These are phyloP conservation scores for Rachicladosporium sp. DNA, from an alignment of 2,329 filamentous ascomycete species.

Conservation along the genomic window DNA sequence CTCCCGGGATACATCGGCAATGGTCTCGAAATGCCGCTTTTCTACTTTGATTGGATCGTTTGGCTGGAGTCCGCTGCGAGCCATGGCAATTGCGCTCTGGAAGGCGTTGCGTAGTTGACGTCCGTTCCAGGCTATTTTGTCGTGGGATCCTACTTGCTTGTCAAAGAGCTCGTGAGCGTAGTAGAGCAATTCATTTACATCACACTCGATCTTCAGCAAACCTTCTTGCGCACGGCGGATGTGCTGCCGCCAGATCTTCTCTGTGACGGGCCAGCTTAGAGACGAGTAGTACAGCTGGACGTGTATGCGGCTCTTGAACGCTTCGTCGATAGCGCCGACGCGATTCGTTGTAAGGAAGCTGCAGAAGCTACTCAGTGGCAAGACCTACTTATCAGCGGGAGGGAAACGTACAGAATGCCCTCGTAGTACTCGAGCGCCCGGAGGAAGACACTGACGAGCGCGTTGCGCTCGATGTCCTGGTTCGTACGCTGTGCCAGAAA, in stretches of 20 bases:
- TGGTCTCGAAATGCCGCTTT: slow-evolving; percentile 1
- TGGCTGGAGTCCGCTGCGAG: slow-evolving; percentile 5
- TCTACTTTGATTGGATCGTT: neutral
- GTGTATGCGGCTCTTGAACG: slow-evolving; percentile 24
- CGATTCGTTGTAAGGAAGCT: slow-evolving; percentile 28
- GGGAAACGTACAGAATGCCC: slow-evolving; percentile 27
- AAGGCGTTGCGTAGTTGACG: slow-evolving; percentile 27
- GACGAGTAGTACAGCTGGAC: slow-evolving; percentile 20
- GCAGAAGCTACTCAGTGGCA: slow-evolving; percentile 19
- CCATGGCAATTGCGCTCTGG: slow-evolving; percentile 24
- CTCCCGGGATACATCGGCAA: slow-evolving; percentile 1
- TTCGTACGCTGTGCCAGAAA: slow-evolving; percentile 19
- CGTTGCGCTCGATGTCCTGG: slow-evolving; percentile 14
- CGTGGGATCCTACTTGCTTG: neutral
- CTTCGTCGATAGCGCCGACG: slow-evolving; percentile 23
- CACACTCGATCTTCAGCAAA: neutral
- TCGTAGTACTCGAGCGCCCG: slow-evolving; percentile 28
- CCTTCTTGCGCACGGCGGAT: neutral
- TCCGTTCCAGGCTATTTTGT: slow-evolving; percentile 22
- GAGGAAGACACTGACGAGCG: slow-evolving; percentile 23
- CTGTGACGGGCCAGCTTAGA: slow-evolving; percentile 15
- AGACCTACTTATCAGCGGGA: slow-evolving; percentile 23
- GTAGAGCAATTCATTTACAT: neutral
- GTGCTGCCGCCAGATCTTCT: slow-evolving; percentile 16
- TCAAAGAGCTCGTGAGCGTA: neutral